phyloP scores from a whole-genome alignment of 2,329 filamentous ascomycete genomes.

The Cercospora sp. region DNA sequence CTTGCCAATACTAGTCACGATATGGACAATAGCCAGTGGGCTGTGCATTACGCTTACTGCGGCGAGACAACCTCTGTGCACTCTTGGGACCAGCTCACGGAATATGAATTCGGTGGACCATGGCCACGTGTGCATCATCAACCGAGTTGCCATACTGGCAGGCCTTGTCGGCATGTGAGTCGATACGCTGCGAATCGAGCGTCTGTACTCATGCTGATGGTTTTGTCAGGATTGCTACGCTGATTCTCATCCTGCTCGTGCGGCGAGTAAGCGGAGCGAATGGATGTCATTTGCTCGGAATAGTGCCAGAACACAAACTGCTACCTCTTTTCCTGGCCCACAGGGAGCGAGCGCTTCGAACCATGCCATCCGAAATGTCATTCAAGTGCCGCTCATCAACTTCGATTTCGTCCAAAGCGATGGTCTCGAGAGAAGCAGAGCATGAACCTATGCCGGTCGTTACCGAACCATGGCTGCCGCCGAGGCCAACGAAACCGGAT shows the following conservation, averaged over 20 bases:
- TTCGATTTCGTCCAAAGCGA: conserved; percentile 28
- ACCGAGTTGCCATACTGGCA: conserved; percentile 30
- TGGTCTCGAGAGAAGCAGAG: conserved; percentile 5
- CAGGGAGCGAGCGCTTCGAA: conserved; percentile 17
- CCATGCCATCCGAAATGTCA: conserved; percentile 35
- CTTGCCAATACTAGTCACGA: conserved; percentile 26
- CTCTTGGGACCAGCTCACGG: not conserved
- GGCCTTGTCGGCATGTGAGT: conserved; percentile 33
- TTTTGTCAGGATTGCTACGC: conserved; percentile 25
- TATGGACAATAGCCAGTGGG: conserved; percentile 32
- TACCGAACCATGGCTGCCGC: conserved; percentile 17
- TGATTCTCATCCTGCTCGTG: conserved; percentile 31
- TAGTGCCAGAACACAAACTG: conserved; percentile 24
- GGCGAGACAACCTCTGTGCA: conserved; percentile 28
- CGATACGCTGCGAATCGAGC: not conserved
- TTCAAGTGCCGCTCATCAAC: conserved; percentile 37
- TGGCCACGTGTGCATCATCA: conserved; percentile 32
- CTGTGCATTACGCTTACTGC: conserved; percentile 33
- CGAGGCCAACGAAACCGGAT: conserved; percentile 27
- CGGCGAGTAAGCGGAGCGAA: conserved; percentile 31
- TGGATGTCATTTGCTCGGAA: conserved; percentile 32
- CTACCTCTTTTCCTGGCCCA: conserved; percentile 30
- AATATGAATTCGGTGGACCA: conserved; percentile 18
- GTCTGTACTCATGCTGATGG: conserved; percentile 5
- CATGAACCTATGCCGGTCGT: conserved; percentile 14